A percentile compares a stretch with the other conserved stretches of the same genome.
These are phyloP conservation scores for Backusella tuberculispora DNA, from an alignment of 192 early-diverging fungal genomes.

Conservation along the genomic window DNA sequence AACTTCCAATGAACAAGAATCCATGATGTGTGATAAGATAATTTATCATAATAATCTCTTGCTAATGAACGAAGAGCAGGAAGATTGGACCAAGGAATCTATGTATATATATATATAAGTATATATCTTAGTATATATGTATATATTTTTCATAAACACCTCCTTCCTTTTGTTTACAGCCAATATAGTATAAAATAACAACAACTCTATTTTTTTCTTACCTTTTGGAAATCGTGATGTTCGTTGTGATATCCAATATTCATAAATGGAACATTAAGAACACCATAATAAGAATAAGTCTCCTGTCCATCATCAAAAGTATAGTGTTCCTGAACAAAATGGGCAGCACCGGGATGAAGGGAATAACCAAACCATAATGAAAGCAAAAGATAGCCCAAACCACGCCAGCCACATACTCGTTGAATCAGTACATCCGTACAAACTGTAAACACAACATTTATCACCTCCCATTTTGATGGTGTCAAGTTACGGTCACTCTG, in stretches of 20 bases:
- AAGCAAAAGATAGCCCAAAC: slow-evolving; percentile 67
- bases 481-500: slow-evolving; percentile 56
- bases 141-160: background rate
- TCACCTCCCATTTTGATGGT: slow-evolving; percentile 77
- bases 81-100: slow-evolving; percentile 86
- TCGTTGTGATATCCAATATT: slow-evolving; percentile 99
- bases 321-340: slow-evolving; percentile 98
- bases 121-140: background rate
- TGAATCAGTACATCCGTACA: slow-evolving; percentile 57
- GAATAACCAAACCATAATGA: slow-evolving; percentile 84
- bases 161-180: background rate
- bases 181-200: background rate
- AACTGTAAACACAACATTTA: slow-evolving; percentile 76
- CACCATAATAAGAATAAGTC: slow-evolving; percentile 97
- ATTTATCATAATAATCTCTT: slow-evolving; percentile 87
- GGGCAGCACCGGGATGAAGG: slow-evolving; percentile 91
- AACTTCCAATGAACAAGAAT: slow-evolving; percentile 83
- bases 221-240: slow-evolving; percentile 94
- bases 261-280: slow-evolving; percentile 83
- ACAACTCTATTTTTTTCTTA: slow-evolving; percentile 2
- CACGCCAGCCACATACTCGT: slow-evolving; percentile 62
- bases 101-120: background rate
- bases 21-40: slow-evolving; percentile 89
- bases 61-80: slow-evolving; percentile 81
- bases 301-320: slow-evolving; percentile 92